These are phyloP conservation scores for Kurtzmaniella cleridarum DNA, from an alignment of 805 yeast species.

Conservation along the genomic window DNA sequence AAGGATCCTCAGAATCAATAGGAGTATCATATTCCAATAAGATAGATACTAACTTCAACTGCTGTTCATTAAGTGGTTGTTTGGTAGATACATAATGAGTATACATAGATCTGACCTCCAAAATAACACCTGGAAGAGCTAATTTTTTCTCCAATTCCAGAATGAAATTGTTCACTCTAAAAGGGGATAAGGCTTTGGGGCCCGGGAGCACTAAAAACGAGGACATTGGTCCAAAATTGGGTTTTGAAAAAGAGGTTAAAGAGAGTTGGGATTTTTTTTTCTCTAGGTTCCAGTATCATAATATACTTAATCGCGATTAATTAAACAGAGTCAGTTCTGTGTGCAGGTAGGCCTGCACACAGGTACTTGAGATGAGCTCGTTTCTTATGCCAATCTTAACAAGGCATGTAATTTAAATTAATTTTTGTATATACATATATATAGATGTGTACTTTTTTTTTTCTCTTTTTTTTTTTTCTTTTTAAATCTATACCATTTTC, in stretches of 20 bases:
- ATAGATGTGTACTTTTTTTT: too few relatives aligned
- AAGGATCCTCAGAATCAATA: conserved; percentile 47
- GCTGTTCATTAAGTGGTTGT: conserved; percentile 31
- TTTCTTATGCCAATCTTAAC: too few relatives aligned
- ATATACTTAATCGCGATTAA: conserved; percentile 9
- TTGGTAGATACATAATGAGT: conserved; percentile 74
- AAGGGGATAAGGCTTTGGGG: conserved; percentile 82
- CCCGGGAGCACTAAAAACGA: conserved; percentile 60
- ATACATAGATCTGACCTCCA: conserved; percentile 66
- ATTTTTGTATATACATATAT: too few relatives aligned
- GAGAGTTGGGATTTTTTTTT: conserved; percentile 4
- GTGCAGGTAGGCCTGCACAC: background rate
- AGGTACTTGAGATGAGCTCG: too few relatives aligned
- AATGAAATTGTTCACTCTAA: conserved; percentile 71
- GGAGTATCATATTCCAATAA: conserved; percentile 73
- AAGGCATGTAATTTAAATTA: too few relatives aligned
- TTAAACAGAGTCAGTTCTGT: background rate
- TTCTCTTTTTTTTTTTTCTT: too few relatives aligned
- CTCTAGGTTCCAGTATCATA: background rate
- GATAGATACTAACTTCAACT: conserved; percentile 45
- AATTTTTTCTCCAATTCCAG: conserved; percentile 69
- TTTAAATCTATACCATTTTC: too few relatives aligned
- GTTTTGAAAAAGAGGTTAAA: too few relatives aligned
- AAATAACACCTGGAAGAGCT: conserved; percentile 55
- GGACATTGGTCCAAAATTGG: background rate